Evolutionary conservation across 106 monocot genomes (phyloP), one percentile per base, ranked within the genome.

Genomic region (Ottelia alismoides): DNA sequence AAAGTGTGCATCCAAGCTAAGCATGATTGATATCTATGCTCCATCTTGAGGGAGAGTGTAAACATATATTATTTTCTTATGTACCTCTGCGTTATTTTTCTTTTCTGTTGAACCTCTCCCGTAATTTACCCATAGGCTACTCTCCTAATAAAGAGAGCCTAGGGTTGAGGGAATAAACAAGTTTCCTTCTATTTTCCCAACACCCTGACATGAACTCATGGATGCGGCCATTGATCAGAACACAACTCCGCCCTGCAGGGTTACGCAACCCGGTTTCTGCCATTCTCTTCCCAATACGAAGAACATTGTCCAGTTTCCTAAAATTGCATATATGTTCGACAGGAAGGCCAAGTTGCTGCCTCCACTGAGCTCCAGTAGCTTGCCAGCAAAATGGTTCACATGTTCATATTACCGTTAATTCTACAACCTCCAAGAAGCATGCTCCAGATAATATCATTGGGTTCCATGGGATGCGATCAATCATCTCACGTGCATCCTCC

Each of bases 361-460:
- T 1, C 25, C 65, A 11, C 29, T 2, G 11, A 72, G 44, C 22
- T 65, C 65, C 30, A 59, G 28, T 44, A 72, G 21, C 16, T 25
- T 65, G 3, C 47, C 23, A 12, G 32, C 44, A 18, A 52, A 50
- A 23, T 52, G 14, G 11, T 22, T 2, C 9, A 65, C n/a, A 72
- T 65, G 28, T 25, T 35, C 1, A 47, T 51, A 25, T 72, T 49
- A 0, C 21, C 35, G 21, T 66, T 47, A 31, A 47, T 47, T 3
- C 51, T 25, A 22, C 65, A 66, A 1, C 65, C 65, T 12, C 53
- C 20, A 1, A 72, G 32, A 21, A 72, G 27, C 0, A 60, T 30
- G 11, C 72, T 66, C 60, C 53, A 72, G 0, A 65, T 20, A 3
- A 40, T 54, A 11, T 66, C 59, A 19, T 49, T 61, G 2, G 72